Evolutionary conservation across 805 yeast genomes (phyloP).

Genomic region (Candida ficus): DNA sequence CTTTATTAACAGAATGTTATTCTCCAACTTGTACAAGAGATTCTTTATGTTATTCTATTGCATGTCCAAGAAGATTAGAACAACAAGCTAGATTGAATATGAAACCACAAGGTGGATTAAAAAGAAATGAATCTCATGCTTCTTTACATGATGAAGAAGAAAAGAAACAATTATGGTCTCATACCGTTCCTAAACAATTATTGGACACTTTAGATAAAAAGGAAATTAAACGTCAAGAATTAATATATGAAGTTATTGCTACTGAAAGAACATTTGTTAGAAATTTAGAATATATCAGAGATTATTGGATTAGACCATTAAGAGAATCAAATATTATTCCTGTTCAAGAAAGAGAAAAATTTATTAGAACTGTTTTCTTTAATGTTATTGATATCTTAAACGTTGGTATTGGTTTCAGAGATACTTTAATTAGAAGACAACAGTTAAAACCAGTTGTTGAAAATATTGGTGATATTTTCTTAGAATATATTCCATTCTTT

Average conservation of each 20-base stretch:
- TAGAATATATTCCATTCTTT: slow-evolving; percentile 79
- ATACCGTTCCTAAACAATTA: slow-evolving; percentile 76
- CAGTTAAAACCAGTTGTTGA: slow-evolving; percentile 79
- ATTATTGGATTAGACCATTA: slow-evolving; percentile 89
- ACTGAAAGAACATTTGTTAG: slow-evolving; percentile 95
- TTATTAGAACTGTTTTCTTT: slow-evolving; percentile 86
- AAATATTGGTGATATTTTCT: slow-evolving; percentile 80
- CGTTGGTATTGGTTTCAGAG: slow-evolving; percentile 80
- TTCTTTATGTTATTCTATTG: slow-evolving; percentile 84
- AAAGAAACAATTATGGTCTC: slow-evolving; percentile 87
- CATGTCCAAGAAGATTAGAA: slow-evolving; percentile 92
- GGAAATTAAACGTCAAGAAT: slow-evolving; percentile 91
- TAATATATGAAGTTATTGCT: slow-evolving; percentile 87
- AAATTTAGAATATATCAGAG: slow-evolving; percentile 88
- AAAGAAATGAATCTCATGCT: slow-evolving; percentile 64
- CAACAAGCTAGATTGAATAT: slow-evolving; percentile 90
- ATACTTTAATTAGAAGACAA: slow-evolving; percentile 83
- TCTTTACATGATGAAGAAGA: slow-evolving; percentile 73
- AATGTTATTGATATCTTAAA: slow-evolving; percentile 84
- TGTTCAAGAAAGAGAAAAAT: slow-evolving; percentile 82
- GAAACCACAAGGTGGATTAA: slow-evolving; percentile 82
- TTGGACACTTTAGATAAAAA: slow-evolving; percentile 74
- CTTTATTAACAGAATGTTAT: slow-evolving; percentile 88
- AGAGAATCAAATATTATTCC: slow-evolving; percentile 85
- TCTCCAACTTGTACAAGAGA: slow-evolving; percentile 95